Evolutionary conservation across 2,329 filamentous ascomycete species (phyloP), one percentile per base, ranked within the genome.

Genomic region (Verticillium klebahnii): DNA sequence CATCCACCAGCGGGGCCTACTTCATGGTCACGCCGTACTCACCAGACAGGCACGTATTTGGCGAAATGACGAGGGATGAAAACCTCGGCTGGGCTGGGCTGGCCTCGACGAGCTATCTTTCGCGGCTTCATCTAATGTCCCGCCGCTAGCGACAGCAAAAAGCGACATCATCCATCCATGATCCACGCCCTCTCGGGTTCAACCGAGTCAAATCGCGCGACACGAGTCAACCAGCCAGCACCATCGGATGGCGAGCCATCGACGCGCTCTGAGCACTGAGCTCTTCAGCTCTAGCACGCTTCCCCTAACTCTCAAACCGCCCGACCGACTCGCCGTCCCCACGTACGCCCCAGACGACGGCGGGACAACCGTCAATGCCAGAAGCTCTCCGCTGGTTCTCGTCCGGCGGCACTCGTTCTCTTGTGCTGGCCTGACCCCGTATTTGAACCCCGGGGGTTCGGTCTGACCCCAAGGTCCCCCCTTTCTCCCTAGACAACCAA

Each of bases 251-350:
- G 45, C 45, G 45, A 50, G 9, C 45, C 45, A n/a, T 23, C 45
- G 45, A 23, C 19, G 45, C n/a, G 23, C 45, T 50, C 19, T 54
- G 55, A 57, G 55, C 55, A 36, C 34, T 32, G n/a, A 37, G 31
- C 29, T 37, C 55, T 34, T 57, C 55, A 37, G 55, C 31, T 56
- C 29, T 36, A 57, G 31, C 31, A 9, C 55, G 31, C 54, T 56
- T 56, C 54, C 12, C 57, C 57, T 58, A 31, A 58, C 39, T 58
- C 57, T 58, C 57, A 58, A 58, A 58, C 57, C 36, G 57, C 29
- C 57, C 57, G 57, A 29, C 25, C 57, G 23, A 57, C 4, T 57
- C 32, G 31, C 19, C 8, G 45, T 50, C 45, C 45, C 45, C 45
- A 50, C 45, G 45, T n/a, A 12, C 9, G 6, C 34, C 29, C 29